These are phyloP conservation scores for Rutstroemia sp. DNA, from an alignment of 2,329 filamentous ascomycete species.

Conservation along the genomic window DNA sequence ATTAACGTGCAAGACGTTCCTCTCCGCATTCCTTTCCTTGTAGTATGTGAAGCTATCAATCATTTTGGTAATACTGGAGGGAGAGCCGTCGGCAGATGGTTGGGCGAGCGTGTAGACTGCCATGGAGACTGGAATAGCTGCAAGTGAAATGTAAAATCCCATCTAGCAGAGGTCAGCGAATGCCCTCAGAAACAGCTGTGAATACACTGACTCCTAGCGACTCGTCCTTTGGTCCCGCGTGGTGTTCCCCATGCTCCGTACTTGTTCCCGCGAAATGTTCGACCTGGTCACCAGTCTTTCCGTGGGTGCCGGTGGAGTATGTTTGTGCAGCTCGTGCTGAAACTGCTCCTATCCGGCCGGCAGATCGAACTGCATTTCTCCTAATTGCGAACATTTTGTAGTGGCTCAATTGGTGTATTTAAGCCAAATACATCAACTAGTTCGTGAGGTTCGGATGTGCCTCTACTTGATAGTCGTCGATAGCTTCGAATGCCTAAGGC, in stretches of 20 bases:
- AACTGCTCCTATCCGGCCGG: slow-evolving; percentile 18
- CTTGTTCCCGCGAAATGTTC: slow-evolving; percentile 15
- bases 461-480: background rate
- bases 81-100: slow-evolving; percentile 30
- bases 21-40: slow-evolving; percentile 44
- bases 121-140: slow-evolving; percentile 36
- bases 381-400: slow-evolving; percentile 28
- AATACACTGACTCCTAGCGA: slow-evolving; percentile 41
- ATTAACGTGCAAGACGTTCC: slow-evolving; percentile 52
- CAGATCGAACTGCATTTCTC: slow-evolving; percentile 27
- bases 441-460: background rate
- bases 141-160: slow-evolving; percentile 40
- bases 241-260: slow-evolving; percentile 27
- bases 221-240: slow-evolving; percentile 36
- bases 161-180: slow-evolving; percentile 29
- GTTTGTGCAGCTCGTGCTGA: slow-evolving; percentile 12
- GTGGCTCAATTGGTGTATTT: slow-evolving; percentile 23
- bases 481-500: background rate
- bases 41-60: slow-evolving; percentile 49
- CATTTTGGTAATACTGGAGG: slow-evolving; percentile 37
- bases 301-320: slow-evolving; percentile 20
- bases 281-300: slow-evolving; percentile 18
- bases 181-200: background rate
- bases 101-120: slow-evolving; percentile 39
- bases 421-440: too few species aligned